Percentiles rank a stretch among this genome's conserved stretches.
These are phyloP conservation scores for Epichloe elymi DNA, from an alignment of 2,329 filamentous ascomycete genomes.

Conservation along the genomic window DNA sequence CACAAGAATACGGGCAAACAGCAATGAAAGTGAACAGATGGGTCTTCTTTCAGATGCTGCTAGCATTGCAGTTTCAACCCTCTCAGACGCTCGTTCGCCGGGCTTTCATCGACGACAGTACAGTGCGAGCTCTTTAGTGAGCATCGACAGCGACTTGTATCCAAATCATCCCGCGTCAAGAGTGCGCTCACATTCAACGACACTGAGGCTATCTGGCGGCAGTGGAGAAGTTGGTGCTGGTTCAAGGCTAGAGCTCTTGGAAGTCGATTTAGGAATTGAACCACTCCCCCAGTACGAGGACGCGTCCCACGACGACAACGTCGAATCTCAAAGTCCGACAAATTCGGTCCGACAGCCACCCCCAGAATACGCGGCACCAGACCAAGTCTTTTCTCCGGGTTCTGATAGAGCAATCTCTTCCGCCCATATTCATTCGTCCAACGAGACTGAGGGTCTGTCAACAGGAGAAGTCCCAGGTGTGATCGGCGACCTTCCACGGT, in stretches of 20 bases:
- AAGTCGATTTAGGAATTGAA: slow-evolving; percentile 34
- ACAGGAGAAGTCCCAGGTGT: neutral
- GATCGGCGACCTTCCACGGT: neutral
- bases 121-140: slow-evolving; percentile 43
- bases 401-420: neutral
- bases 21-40: slow-evolving; percentile 56
- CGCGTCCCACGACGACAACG: slow-evolving; percentile 26
- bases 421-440: too few species aligned
- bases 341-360: slow-evolving; percentile 32
- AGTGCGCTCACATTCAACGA: slow-evolving; percentile 29
- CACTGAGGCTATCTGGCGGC: slow-evolving; percentile 19
- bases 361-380: slow-evolving; percentile 32
- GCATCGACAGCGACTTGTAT: slow-evolving; percentile 34
- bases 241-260: slow-evolving; percentile 39
- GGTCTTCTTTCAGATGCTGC: slow-evolving; percentile 62
- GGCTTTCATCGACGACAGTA: slow-evolving; percentile 29
- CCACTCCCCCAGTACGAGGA: slow-evolving; percentile 41
- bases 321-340: slow-evolving; percentile 13
- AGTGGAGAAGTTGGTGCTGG: slow-evolving; percentile 26
- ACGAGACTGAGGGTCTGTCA: neutral
- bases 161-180: slow-evolving; percentile 27
- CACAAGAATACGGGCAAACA: slow-evolving; percentile 59
- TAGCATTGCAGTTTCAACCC: slow-evolving; percentile 36
- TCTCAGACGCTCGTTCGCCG: slow-evolving; percentile 19
- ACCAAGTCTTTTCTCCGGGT: neutral